These are phyloP conservation scores for Tylopilus sp. DNA, from an alignment of 1,284 basidiomycete species.

Conservation along the genomic window DNA sequence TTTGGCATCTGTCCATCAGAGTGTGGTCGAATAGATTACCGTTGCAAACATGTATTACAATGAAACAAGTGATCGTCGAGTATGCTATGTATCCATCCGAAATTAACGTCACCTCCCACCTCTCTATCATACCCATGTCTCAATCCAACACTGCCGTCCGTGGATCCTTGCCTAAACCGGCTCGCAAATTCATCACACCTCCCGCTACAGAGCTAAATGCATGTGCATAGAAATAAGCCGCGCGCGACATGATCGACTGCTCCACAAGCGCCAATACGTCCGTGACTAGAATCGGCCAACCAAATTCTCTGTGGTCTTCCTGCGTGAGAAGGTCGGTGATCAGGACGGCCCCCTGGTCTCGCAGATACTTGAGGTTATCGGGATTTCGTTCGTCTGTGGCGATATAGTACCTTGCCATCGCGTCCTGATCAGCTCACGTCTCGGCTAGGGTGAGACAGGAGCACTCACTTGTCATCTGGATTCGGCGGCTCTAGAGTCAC, in stretches of 20 bases:
- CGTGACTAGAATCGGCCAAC: slow-evolving; percentile 56
- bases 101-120: slow-evolving; percentile 33
- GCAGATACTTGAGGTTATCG: slow-evolving; percentile 46
- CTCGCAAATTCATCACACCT: slow-evolving; percentile 54
- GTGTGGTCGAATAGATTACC: not conserved
- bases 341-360: slow-evolving; percentile 51
- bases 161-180: slow-evolving; percentile 50
- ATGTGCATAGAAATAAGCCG: slow-evolving; percentile 58
- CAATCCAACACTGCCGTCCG: slow-evolving; percentile 43
- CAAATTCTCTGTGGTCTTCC: slow-evolving; percentile 52
- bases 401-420: slow-evolving; percentile 52
- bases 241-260: slow-evolving; percentile 51
- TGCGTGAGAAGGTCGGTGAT: slow-evolving; percentile 54
- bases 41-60: not conserved
- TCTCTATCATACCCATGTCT: no score
- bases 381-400: slow-evolving; percentile 59
- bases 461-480: slow-evolving; percentile 36
- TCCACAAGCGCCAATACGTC: slow-evolving; percentile 59
- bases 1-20: no score
- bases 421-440: not conserved
- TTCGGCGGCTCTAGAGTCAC: slow-evolving; percentile 38
- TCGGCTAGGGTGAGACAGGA: not conserved
- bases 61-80: not conserved
- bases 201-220: slow-evolving; percentile 52
- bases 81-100: not conserved